A percentile compares a stretch with the other conserved stretches of the same genome.
Evolutionary conservation across 345 rosid species (phyloP).

Genomic region (Dovyalis caffra): DNA sequence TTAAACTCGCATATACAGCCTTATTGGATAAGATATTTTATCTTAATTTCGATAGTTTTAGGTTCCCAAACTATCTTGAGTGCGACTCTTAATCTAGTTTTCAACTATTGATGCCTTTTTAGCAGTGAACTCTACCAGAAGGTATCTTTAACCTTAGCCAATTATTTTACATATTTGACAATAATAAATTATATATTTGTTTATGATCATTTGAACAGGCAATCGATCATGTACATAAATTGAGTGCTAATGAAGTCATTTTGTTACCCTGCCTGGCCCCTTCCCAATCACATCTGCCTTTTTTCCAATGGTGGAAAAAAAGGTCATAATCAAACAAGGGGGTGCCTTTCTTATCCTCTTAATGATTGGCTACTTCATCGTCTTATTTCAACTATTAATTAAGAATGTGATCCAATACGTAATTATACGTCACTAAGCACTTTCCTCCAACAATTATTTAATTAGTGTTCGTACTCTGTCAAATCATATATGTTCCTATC

Average conservation of each 20-base stretch:
- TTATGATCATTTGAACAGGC: background rate
- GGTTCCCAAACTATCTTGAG: no score
- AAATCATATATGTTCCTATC: background rate
- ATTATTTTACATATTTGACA: no score
- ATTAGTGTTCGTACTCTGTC: background rate
- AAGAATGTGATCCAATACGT: background rate
- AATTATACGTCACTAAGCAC: background rate
- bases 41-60: no score
- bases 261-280: background rate
- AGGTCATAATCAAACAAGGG: no score
- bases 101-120: no score
- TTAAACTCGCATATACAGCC: no score
- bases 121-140: no score
- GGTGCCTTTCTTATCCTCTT: background rate
- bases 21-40: no score
- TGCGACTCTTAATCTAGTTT: no score
- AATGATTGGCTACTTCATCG: constrained; percentile 3
- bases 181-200: no score
- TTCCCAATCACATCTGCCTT: background rate
- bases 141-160: no score
- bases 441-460: background rate
- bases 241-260: background rate
- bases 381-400: background rate
- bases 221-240: no score
- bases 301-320: background rate